Base-by-base conservation (phyloP, 108 stramenopile species). In the Aureococcus anophagefferens region DNA sequence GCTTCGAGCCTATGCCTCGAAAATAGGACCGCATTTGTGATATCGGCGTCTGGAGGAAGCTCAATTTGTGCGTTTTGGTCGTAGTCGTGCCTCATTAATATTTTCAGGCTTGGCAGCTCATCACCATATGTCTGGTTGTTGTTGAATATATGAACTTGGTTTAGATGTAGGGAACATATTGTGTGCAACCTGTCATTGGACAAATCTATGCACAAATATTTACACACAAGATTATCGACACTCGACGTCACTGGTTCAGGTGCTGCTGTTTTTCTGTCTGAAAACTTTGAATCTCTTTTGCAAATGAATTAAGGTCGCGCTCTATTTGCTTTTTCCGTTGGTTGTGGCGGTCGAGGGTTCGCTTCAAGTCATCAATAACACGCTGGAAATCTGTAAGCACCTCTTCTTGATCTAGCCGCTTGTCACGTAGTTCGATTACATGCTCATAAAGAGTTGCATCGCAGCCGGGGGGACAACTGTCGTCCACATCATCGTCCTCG, bases 231-330 rank as follows among this genome's bases (percentile, higher is more conserved):
- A 11, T n/a, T n/a, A n/a, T n/a, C n/a, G n/a, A n/a, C n/a, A n/a
- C n/a, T n/a, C n/a, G n/a, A n/a, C n/a, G 9, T 44, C 40, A 44
- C 40, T 81, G 66, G 51, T 84, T 84, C 33, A 84, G 74, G 44
- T 35, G 32, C 31, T 63, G 77, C 80, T 88, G 87, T 77, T 88
- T 88, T 72, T 88, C 81, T 30, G 75, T 63, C 65, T 88, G 87
- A 63, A 84, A 86, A 21, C 76, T 77, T 25, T 64, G 77, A 35
- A 88, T 84, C 78, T 88, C 85, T 17, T 30, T n/a, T 33, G 63
- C 72, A 30, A 80, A 83, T 32, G 64, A 44, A 25, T 76, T 66
- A 17, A 82, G 46, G 33, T 88, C 85, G 76, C 84, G 84, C 67
- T 77, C 76, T 34, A 88, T 82, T 73, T 81, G 79, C 64, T 73